Base-by-base conservation (phyloP, 1,284 basidiomycete genomes). In the Meripilus lineatus region DNA sequence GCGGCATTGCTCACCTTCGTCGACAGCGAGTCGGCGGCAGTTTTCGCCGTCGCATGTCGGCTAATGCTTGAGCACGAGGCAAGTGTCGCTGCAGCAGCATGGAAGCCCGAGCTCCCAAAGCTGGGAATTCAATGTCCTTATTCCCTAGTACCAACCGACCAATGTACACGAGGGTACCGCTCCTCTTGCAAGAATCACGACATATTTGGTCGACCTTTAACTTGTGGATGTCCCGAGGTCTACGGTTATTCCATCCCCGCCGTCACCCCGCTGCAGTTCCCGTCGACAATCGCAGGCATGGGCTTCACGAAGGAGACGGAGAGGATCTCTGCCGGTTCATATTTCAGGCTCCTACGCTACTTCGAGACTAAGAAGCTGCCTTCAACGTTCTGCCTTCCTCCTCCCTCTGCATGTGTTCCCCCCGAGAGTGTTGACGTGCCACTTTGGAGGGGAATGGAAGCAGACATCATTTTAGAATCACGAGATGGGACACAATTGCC, bases 31-130 rank as follows among this genome's bases (percentile, higher is more conserved):
- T 59, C 71, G 0, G 34, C 69, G n/a, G 58, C 57, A 11, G 48
- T 64, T 4, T 69, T 68, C 40, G 60, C 62, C 13, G 53, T 72
- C 35, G 64, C 67, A 10, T 53, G 59, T 40, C 56, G 55, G 6
- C 54, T 61, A 39, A 48, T 44, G 1, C 55, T 68, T 17, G 43
- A 48, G 8, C 17, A 33, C 7, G 40, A 46, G 22, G 44, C 40
- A 10, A 18, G 30, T 3, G 15, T 25, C 11, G 49, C 49, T 2
- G 42, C 47, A 14, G 8, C n/a, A n/a, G n/a, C n/a, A n/a, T n/a
- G n/a, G n/a, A n/a, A n/a, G n/a, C n/a, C n/a, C n/a, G n/a, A n/a
- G n/a, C n/a, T n/a, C n/a, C n/a, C n/a, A n/a, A n/a, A n/a, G n/a
- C n/a, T n/a, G n/a, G n/a, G n/a, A n/a, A n/a, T n/a, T n/a, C n/a